Conservation (phyloP, 2,329 filamentous ascomycete genomes). For the Aspergillus hiratsukae region DNA sequence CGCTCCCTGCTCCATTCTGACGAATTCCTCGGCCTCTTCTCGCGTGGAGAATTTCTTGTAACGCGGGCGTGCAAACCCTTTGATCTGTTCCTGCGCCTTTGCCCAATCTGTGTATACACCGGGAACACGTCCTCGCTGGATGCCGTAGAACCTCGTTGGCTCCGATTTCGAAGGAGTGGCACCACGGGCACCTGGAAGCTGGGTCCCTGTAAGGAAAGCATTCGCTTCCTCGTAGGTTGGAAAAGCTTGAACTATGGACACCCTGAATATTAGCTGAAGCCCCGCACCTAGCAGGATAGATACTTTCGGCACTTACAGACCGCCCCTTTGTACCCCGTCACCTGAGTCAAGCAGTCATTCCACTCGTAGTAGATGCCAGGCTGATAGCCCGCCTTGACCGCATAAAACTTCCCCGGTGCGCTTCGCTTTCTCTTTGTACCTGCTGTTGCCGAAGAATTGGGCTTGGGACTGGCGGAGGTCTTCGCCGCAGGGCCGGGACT, state of each 20-base stretch:
- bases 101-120: slow-evolving; percentile 65
- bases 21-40: slow-evolving; percentile 73
- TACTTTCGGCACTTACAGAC: slow-evolving; percentile 53
- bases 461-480: slow-evolving; percentile 21
- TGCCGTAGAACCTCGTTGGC: slow-evolving; percentile 55
- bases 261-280: not conserved
- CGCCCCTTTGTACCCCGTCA: slow-evolving; percentile 61
- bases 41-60: slow-evolving; percentile 66
- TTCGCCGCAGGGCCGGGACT: slow-evolving; percentile 29
- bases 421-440: slow-evolving; percentile 55
- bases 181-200: slow-evolving; percentile 32
- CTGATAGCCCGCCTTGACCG: slow-evolving; percentile 55
- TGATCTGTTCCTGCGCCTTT: slow-evolving; percentile 67
- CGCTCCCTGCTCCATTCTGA: slow-evolving; percentile 43
- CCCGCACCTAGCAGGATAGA: not conserved
- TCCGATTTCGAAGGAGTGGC: slow-evolving; percentile 32
- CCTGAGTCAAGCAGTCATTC: slow-evolving; percentile 58
- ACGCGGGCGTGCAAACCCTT: slow-evolving; percentile 63
- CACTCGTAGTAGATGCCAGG: slow-evolving; percentile 63
- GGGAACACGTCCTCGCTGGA: slow-evolving; percentile 54
- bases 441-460: slow-evolving; percentile 29
- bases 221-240: slow-evolving; percentile 68
- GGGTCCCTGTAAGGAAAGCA: slow-evolving; percentile 65
- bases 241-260: slow-evolving; percentile 70
- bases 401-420: slow-evolving; percentile 56